A percentile compares a stretch with the other conserved stretches of the same genome.
These are phyloP conservation scores for Termitomyces sp. DNA, from an alignment of 768 basidiomycete genomes.

Conservation along the genomic window DNA sequence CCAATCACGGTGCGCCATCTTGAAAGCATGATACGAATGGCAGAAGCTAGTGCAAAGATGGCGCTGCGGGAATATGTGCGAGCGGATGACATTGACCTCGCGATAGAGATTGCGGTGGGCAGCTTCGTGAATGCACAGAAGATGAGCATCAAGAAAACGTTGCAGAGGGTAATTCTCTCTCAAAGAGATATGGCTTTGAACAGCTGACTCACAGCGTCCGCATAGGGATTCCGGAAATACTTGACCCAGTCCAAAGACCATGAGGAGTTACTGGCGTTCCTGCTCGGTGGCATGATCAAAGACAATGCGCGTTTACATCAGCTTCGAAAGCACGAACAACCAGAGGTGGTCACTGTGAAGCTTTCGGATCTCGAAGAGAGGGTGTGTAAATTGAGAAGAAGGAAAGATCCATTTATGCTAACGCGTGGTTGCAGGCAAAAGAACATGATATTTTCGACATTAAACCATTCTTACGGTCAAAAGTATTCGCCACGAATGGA, in stretches of 20 bases:
- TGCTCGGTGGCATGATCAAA: constrained; percentile 91
- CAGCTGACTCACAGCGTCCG: background rate
- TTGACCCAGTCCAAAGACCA: constrained; percentile 93
- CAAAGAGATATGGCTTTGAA: background rate
- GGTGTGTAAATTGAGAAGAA: constrained; percentile 39
- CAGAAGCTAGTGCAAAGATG: constrained; percentile 99
- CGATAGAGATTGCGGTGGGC: constrained; percentile 91
- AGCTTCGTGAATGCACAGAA: constrained; percentile 98
- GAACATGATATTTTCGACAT: constrained; percentile 96
- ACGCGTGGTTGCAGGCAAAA: constrained; percentile 59
- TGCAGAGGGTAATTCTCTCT: constrained; percentile 71
- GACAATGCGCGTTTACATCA: constrained; percentile 86
- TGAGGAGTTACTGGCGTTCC: constrained; percentile 91
- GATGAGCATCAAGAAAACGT: constrained; percentile 96
- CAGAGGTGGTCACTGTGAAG: constrained; percentile 71
- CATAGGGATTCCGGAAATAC: constrained; percentile 94
- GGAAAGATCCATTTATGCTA: background rate
- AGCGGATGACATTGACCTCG: constrained; percentile 93
- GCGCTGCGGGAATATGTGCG: constrained; percentile 93
- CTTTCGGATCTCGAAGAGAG: constrained; percentile 81
- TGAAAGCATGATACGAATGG: constrained; percentile 99
- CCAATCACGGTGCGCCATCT: constrained; percentile 97
- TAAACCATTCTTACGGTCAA: constrained; percentile 77
- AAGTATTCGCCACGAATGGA: constrained; percentile 84
- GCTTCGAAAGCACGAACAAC: constrained; percentile 70